Evolutionary conservation across 2,329 filamentous ascomycete species (phyloP).

Genomic region (Neofusicoccum umdonicola): DNA sequence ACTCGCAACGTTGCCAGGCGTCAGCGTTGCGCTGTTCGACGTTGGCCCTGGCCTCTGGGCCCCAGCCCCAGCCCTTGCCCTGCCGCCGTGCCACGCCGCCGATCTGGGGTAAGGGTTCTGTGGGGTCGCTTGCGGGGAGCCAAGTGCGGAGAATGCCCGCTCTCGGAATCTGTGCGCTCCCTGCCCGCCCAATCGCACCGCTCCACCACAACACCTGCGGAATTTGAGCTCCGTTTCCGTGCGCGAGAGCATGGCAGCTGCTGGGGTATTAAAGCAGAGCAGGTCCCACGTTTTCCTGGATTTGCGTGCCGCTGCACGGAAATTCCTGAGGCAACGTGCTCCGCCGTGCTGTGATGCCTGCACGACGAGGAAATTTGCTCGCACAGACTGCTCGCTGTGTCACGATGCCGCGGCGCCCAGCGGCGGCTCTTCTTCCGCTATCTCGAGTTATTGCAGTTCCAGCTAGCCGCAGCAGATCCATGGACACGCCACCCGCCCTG

Average conservation of each 20-base stretch:
- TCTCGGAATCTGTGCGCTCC: neutral
- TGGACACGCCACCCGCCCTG: neutral
- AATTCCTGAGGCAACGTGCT: too few relatives aligned
- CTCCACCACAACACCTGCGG: neutral
- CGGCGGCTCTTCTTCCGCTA: neutral
- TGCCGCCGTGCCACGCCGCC: neutral
- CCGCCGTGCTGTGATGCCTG: neutral
- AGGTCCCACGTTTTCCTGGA: too few relatives aligned
- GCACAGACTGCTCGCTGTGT: neutral
- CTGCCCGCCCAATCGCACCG: neutral
- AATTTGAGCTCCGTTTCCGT: neutral
- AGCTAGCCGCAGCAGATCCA: neutral
- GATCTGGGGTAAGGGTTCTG: slow-evolving; percentile 10
- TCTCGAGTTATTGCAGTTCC: neutral
- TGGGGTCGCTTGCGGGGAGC: slow-evolving; percentile 8
- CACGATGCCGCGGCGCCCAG: neutral
- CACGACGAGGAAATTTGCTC: neutral
- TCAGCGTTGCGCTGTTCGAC: neutral
- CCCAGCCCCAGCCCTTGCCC: neutral
- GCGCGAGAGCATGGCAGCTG: too few relatives aligned
- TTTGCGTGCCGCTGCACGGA: too few relatives aligned
- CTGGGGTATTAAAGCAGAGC: too few relatives aligned
- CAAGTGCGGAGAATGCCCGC: slow-evolving; percentile 1
- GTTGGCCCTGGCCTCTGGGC: neutral
- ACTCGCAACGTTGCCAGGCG: neutral